Evolutionary conservation across 2,329 filamentous ascomycete genomes (phyloP), one percentile per base, ranked within the genome.

Genomic region (Alternaria sp.): DNA sequence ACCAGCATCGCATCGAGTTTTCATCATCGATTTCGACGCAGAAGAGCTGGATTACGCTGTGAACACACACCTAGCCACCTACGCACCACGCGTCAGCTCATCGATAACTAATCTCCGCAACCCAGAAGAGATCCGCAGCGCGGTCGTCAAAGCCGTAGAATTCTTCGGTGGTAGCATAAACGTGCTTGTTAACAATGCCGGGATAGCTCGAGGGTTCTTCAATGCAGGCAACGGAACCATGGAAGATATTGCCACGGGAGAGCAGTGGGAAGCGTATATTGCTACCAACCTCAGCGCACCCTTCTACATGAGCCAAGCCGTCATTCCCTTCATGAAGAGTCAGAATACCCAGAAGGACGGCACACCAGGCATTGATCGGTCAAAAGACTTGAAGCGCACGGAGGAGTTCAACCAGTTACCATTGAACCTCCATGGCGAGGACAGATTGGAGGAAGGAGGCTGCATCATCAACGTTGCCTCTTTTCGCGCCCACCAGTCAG

Each of bases 401-500:
- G 57, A 58, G 7, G 68, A 70, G 9, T 70, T 69, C 42, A 59
- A 61, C 17, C 51, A 68, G 36, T 41, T 70, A 6, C 68, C 65
- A 8, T 31, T 60, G 9, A 66, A 62, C 21, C 24, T 70, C 36
- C 66, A 70, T 36, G 68, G 66, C 5, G 59, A 65, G 7, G 63
- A 68, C 44, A 70, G 63, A 17, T 44, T 66, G 14, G 66, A 70
- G 29, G 66, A 70, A 48, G 68, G 66, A 5, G 71, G 72, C 8
- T 70, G 65, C 46, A 70, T 75, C 41, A 73, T 84, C 46, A 78
- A 83, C 63, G 77, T 84, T 45, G 80, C 80, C 2, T 83, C 80
- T 2, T 84, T 82, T n/a, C 77, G 82, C 31, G 82, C 81, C 1
- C 67, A 78, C 45, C 81, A 83, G 73, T 78, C 78, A 29, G 82